These are phyloP conservation scores for Sinapis alba DNA, from an alignment of 441 rosid genomes.

Conservation along the genomic window DNA sequence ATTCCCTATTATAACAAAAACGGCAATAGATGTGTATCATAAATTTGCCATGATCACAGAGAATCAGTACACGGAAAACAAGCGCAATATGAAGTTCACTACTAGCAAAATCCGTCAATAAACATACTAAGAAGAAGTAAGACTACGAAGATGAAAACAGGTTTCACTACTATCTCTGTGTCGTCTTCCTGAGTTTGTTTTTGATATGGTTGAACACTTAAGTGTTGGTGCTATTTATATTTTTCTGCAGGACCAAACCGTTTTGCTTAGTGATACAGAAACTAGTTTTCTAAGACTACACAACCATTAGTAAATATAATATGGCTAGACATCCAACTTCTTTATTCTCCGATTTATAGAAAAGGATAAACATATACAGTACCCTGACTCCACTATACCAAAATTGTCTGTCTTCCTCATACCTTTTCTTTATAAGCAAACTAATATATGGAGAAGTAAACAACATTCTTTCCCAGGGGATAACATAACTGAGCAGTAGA, in stretches of 20 bases:
- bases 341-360: background rate
- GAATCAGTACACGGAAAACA: background rate
- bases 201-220: too few relatives aligned
- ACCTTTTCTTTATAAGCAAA: background rate
- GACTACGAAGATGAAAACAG: background rate
- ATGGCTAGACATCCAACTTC: background rate
- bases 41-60: too few relatives aligned
- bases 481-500: background rate
- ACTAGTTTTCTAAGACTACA: background rate
- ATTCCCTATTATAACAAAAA: too few relatives aligned
- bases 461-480: conserved; percentile 1
- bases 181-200: background rate
- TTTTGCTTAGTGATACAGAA: background rate
- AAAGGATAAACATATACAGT: conserved; percentile 19
- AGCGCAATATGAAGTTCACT: background rate
- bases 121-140: background rate
- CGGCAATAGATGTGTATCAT: too few relatives aligned
- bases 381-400: conserved; percentile 17
- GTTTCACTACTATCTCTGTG: background rate
- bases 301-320: too few relatives aligned
- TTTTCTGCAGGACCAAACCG: background rate
- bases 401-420: conserved; percentile 17
- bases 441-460: conserved; percentile 12
- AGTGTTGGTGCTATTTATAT: background rate
- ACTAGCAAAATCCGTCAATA: background rate